phyloP scores from a whole-genome alignment of 176 grass and related monocot genomes.

The Urochloa ruziziensis region DNA sequence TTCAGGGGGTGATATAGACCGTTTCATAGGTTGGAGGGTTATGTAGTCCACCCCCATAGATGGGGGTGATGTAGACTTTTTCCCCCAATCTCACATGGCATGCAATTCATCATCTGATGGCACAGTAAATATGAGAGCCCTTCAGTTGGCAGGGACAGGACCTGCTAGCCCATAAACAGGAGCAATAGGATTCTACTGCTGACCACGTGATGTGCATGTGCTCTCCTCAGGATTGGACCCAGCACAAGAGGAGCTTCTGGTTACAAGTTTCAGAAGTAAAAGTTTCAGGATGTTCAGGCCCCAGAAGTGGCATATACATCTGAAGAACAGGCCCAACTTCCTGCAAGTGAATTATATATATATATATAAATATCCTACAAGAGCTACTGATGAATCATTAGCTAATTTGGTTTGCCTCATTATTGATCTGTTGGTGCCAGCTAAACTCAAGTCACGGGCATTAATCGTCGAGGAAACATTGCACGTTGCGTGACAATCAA shows the following conservation, averaged over 20 bases:
- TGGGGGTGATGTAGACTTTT: no score
- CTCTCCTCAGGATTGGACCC: background rate
- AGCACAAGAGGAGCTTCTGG: background rate
- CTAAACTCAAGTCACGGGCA: background rate
- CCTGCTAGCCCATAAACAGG: constrained; percentile 13
- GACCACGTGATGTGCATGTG: constrained; percentile 3
- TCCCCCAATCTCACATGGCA: no score
- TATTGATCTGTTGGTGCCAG: background rate
- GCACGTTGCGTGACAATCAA: background rate
- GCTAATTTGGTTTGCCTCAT: background rate
- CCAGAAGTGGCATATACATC: background rate
- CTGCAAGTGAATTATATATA: no score
- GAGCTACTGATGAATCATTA: no score
- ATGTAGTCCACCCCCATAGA: no score
- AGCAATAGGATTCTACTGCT: constrained; percentile 8
- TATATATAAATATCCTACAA: background rate
- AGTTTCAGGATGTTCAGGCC: background rate
- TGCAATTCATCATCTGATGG: background rate
- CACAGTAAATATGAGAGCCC: background rate
- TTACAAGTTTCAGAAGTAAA: background rate
- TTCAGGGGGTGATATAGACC: no score
- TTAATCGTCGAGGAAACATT: background rate
- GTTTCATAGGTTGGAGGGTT: no score
- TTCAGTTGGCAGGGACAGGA: background rate
- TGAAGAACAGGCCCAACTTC: background rate